phyloP scores from a whole-genome alignment of 176 grass and related monocot species.

The Aegilops bicornis region DNA sequence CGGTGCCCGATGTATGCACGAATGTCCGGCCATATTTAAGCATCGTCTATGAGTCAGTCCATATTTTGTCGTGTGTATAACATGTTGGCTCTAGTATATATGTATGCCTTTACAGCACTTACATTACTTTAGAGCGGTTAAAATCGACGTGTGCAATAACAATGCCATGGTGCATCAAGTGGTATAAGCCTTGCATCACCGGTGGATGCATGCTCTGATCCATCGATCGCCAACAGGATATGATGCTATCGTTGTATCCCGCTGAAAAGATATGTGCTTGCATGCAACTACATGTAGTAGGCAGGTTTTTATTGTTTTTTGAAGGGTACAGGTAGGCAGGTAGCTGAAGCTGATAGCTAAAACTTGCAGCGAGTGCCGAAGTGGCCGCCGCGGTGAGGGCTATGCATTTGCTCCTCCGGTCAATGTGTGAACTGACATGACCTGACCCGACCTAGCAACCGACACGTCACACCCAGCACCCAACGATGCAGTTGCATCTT shows the following conservation, averaged over 20 bases:
- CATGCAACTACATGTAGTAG: not conserved
- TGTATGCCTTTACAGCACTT: not conserved
- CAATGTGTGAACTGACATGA: not conserved
- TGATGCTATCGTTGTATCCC: not conserved
- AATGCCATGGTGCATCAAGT: not conserved
- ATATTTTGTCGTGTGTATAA: too few relatives aligned
- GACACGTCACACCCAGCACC: not conserved
- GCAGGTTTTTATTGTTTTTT: not conserved
- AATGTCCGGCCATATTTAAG: too few relatives aligned
- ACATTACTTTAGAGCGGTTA: not conserved
- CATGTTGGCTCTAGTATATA: not conserved
- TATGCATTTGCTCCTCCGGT: constrained; percentile 8
- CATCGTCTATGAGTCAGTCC: too few relatives aligned
- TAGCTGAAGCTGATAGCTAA: not conserved
- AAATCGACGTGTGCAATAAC: not conserved
- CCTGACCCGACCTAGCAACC: not conserved
- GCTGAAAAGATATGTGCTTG: not conserved
- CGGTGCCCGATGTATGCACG: too few relatives aligned
- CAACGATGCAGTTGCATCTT: too few relatives aligned
- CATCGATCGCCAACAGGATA: not conserved
- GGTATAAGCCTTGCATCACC: not conserved
- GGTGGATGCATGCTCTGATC: not conserved
- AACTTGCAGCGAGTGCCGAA: not conserved
- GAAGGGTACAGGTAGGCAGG: not conserved
- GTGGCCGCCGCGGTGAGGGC: not conserved